phyloP scores from a whole-genome alignment of 768 basidiomycete species.

The Asterophora lycoperdoides region DNA sequence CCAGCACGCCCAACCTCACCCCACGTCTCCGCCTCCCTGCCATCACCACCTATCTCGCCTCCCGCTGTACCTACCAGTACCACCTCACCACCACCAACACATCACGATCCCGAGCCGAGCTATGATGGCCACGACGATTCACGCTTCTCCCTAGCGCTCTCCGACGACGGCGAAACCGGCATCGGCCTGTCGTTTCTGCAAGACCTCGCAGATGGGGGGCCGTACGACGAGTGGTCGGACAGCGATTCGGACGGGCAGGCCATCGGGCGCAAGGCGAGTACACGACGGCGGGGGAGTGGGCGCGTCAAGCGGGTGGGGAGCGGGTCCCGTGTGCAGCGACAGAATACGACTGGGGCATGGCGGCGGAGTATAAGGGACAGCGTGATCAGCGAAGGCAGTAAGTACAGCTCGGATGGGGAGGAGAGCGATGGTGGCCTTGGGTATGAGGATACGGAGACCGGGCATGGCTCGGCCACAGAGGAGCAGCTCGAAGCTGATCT shows the following conservation, averaged over 20 bases:
- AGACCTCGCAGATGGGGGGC: conserved; percentile 35
- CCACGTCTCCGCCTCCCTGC: neutral
- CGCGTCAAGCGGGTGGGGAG: neutral
- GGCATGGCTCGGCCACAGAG: conserved; percentile 6
- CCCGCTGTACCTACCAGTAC: neutral
- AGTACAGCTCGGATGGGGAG: conserved; percentile 17
- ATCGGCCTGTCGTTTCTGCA: conserved; percentile 69
- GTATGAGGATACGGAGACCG: conserved; percentile 20
- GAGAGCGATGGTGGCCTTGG: conserved; percentile 10
- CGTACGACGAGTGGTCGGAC: conserved; percentile 24
- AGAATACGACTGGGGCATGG: neutral
- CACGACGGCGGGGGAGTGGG: conserved; percentile 8
- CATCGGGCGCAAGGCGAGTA: neutral
- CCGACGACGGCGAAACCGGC: conserved; percentile 62
- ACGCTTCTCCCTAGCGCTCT: conserved; percentile 34
- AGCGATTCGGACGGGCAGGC: conserved; percentile 14
- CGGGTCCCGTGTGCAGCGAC: neutral
- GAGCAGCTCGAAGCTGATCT: conserved; percentile 12
- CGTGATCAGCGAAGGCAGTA: conserved; percentile 17
- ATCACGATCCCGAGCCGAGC: conserved; percentile 17
- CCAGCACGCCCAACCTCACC: neutral
- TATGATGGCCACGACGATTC: conserved; percentile 11
- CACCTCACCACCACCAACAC: conserved; percentile 7
- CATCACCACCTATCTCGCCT: neutral
- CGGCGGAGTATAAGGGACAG: conserved; percentile 20